A percentile compares a stretch with the other conserved stretches of the same genome.
Evolutionary conservation across 352 stramenopile genomes (phyloP).

Genomic region (Phytophthora gonapodyides): DNA sequence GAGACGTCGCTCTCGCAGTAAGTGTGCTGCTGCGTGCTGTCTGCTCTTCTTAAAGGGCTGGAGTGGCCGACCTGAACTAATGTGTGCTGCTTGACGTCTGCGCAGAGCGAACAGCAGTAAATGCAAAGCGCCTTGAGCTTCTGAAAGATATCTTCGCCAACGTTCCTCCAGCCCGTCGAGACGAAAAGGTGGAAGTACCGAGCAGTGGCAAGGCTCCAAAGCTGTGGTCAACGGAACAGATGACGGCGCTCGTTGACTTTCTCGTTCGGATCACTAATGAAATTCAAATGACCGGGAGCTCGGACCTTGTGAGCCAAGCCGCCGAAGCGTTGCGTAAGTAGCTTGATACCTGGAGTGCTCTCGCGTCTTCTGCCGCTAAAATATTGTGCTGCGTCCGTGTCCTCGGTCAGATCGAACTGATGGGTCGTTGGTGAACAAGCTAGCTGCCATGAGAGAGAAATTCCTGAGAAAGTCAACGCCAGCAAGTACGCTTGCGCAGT

Average conservation of each 20-base stretch:
- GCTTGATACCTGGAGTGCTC: not conserved
- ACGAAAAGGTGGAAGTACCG: slow-evolving; percentile 25
- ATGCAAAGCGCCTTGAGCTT: slow-evolving; percentile 39
- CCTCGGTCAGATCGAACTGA: slow-evolving; percentile 49
- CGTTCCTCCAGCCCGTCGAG: slow-evolving; percentile 41
- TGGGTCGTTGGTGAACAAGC: slow-evolving; percentile 58
- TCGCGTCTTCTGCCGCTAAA: slow-evolving; percentile 7
- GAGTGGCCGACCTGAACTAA: not conserved
- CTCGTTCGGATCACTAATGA: slow-evolving; percentile 67
- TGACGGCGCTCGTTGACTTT: slow-evolving; percentile 58
- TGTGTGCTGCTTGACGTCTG: slow-evolving; percentile 4
- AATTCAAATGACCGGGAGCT: slow-evolving; percentile 55
- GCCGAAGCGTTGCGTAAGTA: slow-evolving; percentile 41
- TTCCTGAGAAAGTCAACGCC: slow-evolving; percentile 50
- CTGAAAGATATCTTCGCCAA: slow-evolving; percentile 56
- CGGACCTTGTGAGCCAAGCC: slow-evolving; percentile 41
- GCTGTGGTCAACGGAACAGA: slow-evolving; percentile 62
- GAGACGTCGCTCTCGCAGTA: slow-evolving; percentile 31
- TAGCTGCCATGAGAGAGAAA: slow-evolving; percentile 58
- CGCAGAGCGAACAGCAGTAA: slow-evolving; percentile 31
- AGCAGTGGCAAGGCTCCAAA: slow-evolving; percentile 35
- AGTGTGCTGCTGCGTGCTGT: not conserved
- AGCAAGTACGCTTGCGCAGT: slow-evolving; percentile 45
- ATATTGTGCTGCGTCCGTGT: not conserved
- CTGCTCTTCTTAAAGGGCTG: not conserved